Evolutionary conservation across 2,329 filamentous ascomycete species (phyloP).

Genomic region (Colletotrichum euphorbiae): DNA sequence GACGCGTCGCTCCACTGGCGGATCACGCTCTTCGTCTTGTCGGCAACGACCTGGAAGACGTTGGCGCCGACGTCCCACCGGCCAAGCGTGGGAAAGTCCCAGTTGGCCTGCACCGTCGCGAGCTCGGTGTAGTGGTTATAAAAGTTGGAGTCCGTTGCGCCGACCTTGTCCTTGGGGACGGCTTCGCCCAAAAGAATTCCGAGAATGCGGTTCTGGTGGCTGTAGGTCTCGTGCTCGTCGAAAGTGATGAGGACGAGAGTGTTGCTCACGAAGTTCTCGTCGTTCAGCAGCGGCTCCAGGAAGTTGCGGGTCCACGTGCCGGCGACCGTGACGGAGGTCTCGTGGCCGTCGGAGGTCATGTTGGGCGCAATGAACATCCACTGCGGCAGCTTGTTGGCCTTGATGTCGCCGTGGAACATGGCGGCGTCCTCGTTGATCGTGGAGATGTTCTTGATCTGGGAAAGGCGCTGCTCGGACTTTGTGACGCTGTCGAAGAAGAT

Average conservation of each 20-base stretch:
- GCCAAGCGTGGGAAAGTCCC: slow-evolving; percentile 75
- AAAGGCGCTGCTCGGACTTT: slow-evolving; percentile 67
- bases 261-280: slow-evolving; percentile 79
- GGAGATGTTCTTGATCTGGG: slow-evolving; percentile 78
- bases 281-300: slow-evolving; percentile 75
- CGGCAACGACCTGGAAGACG: slow-evolving; percentile 71
- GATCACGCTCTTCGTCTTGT: slow-evolving; percentile 67
- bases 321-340: slow-evolving; percentile 76
- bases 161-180: slow-evolving; percentile 72
- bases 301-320: slow-evolving; percentile 76
- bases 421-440: slow-evolving; percentile 55
- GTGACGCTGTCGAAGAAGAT: slow-evolving; percentile 76
- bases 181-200: slow-evolving; percentile 79
- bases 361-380: slow-evolving; percentile 79
- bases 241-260: slow-evolving; percentile 83
- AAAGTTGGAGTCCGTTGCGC: slow-evolving; percentile 76
- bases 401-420: slow-evolving; percentile 75
- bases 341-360: slow-evolving; percentile 82
- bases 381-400: slow-evolving; percentile 73
- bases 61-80: slow-evolving; percentile 80
- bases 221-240: slow-evolving; percentile 81
- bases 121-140: slow-evolving; percentile 81
- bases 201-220: slow-evolving; percentile 74
- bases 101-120: slow-evolving; percentile 76
- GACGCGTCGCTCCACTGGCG: slow-evolving; percentile 51